These are phyloP conservation scores for Prunella vulgaris DNA, from an alignment of 257 asterid species.

Conservation along the genomic window DNA sequence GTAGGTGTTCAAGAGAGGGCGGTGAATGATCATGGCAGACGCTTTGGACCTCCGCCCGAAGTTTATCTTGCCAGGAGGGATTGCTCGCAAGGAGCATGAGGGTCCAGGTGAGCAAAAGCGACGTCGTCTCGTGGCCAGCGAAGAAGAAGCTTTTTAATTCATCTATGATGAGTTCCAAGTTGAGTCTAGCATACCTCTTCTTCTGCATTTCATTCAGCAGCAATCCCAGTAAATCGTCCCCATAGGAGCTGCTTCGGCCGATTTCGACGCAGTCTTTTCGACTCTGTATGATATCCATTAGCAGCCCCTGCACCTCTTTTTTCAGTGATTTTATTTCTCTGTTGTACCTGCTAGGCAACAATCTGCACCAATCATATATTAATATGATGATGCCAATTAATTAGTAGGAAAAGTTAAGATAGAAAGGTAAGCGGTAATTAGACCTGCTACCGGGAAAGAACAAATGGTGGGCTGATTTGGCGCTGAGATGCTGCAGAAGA, in stretches of 20 bases:
- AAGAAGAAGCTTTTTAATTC: conserved; percentile 94
- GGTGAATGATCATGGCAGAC: conserved; percentile 49
- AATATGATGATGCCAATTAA: too few relatives aligned
- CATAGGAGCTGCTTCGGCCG: too few relatives aligned
- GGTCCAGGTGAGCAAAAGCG: conserved; percentile 89
- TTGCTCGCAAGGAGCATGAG: conserved; percentile 76
- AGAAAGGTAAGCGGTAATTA: too few relatives aligned
- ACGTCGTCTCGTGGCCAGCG: conserved; percentile 95
- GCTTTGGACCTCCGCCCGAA: conserved; percentile 53
- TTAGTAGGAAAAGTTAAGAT: too few relatives aligned
- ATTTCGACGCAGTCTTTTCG: too few relatives aligned
- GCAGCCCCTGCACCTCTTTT: too few relatives aligned
- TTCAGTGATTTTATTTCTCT: too few relatives aligned
- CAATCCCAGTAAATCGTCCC: conserved; percentile 61
- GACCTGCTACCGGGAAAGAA: conserved; percentile 95
- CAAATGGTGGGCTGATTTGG: conserved; percentile 60
- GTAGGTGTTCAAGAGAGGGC: conserved; percentile 60
- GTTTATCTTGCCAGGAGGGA: conserved; percentile 70
- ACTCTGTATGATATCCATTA: too few relatives aligned
- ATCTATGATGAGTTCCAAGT: conserved; percentile 76
- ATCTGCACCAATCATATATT: background rate
- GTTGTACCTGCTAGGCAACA: too few relatives aligned
- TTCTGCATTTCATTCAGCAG: conserved; percentile 72
- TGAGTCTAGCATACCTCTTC: conserved; percentile 45
- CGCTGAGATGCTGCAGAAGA: conserved; percentile 51